phyloP scores from a whole-genome alignment of 1,284 basidiomycete genomes.

The Lignosus rhinocerotis region DNA sequence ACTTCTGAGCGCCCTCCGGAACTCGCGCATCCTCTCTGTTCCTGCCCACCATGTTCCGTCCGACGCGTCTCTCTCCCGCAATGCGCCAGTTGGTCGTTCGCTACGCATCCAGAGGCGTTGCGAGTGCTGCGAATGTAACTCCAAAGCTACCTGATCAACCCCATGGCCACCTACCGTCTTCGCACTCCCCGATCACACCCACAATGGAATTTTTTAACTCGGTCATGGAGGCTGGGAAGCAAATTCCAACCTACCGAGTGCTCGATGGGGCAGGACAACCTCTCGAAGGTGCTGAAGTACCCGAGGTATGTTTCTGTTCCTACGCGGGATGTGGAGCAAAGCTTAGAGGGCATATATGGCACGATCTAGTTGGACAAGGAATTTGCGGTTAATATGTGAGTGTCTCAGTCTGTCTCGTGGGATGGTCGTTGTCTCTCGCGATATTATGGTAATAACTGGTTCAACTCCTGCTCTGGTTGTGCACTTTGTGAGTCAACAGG shows the following conservation, averaged over 20 bases:
- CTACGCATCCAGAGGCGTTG: conserved; percentile 22
- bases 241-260: conserved; percentile 82
- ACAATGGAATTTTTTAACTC: conserved; percentile 78
- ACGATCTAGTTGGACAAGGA: conserved; percentile 63
- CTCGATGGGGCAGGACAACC: conserved; percentile 76
- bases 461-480: too few relatives aligned
- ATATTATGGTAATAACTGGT: too few relatives aligned
- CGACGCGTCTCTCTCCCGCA: conserved; percentile 19
- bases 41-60: conserved; percentile 21
- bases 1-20: conserved; percentile 1
- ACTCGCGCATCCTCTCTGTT: conserved; percentile 1
- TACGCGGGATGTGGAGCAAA: background rate
- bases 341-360: too few relatives aligned
- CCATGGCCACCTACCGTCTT: conserved; percentile 49
- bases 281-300: conserved; percentile 71
- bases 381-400: conserved; percentile 71
- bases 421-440: too few relatives aligned
- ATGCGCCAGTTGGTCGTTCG: conserved; percentile 5
- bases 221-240: conserved; percentile 55
- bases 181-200: conserved; percentile 65
- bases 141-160: conserved; percentile 26
- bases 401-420: conserved; percentile 7
- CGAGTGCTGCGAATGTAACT: conserved; percentile 29
- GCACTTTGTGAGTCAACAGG: too few relatives aligned
- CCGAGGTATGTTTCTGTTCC: conserved; percentile 51